Percentiles rank a stretch among this genome's conserved stretches.
phyloP scores from a whole-genome alignment of 495 filamentous ascomycete species.

The Aspergillus cristatus region DNA sequence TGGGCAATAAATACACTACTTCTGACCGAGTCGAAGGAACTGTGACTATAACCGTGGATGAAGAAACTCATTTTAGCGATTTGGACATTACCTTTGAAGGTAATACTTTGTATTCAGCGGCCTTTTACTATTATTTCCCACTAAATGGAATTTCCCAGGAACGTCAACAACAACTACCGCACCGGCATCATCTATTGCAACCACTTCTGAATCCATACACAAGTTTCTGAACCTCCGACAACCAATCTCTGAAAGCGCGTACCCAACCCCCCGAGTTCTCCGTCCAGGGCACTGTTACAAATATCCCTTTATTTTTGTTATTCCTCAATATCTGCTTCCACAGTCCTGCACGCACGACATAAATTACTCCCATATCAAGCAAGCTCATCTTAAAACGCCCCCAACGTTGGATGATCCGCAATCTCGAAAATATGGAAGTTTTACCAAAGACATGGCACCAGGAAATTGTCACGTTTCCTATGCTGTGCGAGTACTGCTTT shows the following conservation, averaged over 20 bases:
- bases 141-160: conserved; percentile 13
- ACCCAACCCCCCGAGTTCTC: conserved; percentile 61
- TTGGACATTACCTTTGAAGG: conserved; percentile 66
- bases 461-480: conserved; percentile 74
- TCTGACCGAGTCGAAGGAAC: conserved; percentile 40
- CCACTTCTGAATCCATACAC: conserved; percentile 42
- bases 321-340: conserved; percentile 63
- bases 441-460: conserved; percentile 70
- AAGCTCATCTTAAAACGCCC: conserved; percentile 68
- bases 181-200: conserved; percentile 37
- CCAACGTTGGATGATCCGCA: conserved; percentile 68
- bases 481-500: conserved; percentile 52
- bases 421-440: conserved; percentile 40
- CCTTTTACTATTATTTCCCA: conserved; percentile 1
- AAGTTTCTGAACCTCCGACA: conserved; percentile 75
- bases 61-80: conserved; percentile 56
- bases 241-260: conserved; percentile 59
- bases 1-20: conserved; percentile 27
- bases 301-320: conserved; percentile 80
- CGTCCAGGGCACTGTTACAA: conserved; percentile 57
- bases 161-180: conserved; percentile 12
- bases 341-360: conserved; percentile 51
- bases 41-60: conserved; percentile 41
- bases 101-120: neutral
- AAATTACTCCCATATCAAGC: conserved; percentile 48